A percentile compares a stretch with the other conserved stretches of the same genome.
Evolutionary conservation across 257 asterid species (phyloP).

Genomic region (Leonotis leonurus): DNA sequence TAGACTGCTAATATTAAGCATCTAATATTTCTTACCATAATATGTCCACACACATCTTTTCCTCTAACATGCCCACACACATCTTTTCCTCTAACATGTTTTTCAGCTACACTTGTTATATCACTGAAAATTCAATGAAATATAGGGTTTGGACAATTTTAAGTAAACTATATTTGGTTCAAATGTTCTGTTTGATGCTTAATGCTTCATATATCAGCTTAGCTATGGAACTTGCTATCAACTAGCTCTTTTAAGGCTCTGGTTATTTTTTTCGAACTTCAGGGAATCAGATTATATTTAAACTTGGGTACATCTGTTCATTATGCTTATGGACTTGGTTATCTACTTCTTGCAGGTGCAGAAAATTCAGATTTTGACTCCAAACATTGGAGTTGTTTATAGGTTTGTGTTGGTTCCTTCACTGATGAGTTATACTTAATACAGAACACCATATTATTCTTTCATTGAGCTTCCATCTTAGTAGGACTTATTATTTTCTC

Average conservation of each 20-base stretch:
- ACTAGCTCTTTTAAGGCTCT: not conserved
- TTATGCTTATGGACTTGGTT: not conserved
- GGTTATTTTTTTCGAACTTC: not conserved
- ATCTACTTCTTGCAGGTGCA: conserved; percentile 59
- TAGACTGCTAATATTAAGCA: no score
- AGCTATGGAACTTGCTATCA: not conserved
- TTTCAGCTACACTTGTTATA: no score
- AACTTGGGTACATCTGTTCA: not conserved
- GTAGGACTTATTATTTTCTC: not conserved
- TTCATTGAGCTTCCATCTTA: conserved; percentile 7
- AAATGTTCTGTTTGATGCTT: not conserved
- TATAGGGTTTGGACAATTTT: not conserved
- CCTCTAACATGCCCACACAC: no score
- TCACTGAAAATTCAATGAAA: not conserved
- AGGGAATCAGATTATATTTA: not conserved
- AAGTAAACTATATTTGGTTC: no score
- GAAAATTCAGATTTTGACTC: conserved; percentile 90
- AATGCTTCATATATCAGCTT: not conserved
- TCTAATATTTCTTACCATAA: no score
- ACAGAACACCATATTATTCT: no score
- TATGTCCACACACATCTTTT: no score
- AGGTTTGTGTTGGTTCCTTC: conserved; percentile 47
- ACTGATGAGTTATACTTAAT: not conserved
- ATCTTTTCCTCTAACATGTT: no score
- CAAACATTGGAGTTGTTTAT: conserved; percentile 96